Conservation (phyloP, 495 filamentous ascomycete species). For the Penicillium subrubescens region DNA sequence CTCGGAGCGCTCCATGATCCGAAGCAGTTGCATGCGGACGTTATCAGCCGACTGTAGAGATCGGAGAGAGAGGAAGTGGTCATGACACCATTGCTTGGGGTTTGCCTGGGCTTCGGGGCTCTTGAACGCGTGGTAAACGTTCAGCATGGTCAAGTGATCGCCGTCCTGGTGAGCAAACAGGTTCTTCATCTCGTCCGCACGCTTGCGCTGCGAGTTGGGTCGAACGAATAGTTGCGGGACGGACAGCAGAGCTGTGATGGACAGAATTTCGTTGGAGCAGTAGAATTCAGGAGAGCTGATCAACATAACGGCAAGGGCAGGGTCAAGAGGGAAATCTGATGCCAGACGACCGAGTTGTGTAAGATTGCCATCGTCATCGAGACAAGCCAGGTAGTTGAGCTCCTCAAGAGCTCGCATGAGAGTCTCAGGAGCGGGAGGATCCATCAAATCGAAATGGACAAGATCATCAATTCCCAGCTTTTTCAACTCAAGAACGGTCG, state of each 20-base stretch:
- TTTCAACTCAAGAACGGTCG: conserved; percentile 94
- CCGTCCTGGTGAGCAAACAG: conserved; percentile 91
- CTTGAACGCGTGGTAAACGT: conserved; percentile 98
- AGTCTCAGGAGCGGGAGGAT: conserved; percentile 96
- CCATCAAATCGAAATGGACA: conserved; percentile 98
- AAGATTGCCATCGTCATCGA: conserved; percentile 93
- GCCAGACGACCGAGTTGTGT: conserved; percentile 84
- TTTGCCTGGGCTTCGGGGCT: conserved; percentile 69
- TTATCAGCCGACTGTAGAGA: conserved; percentile 91
- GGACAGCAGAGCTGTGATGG: conserved; percentile 89
- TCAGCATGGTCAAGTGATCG: conserved; percentile 93
- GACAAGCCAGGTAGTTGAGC: conserved; percentile 93
- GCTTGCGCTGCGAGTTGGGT: conserved; percentile 77
- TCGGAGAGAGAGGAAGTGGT: conserved; percentile 93
- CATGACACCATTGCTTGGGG: conserved; percentile 89
- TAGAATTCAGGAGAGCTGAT: conserved; percentile 97
- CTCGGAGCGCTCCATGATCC: conserved; percentile 92
- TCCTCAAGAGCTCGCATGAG: conserved; percentile 98
- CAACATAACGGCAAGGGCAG: conserved; percentile 94
- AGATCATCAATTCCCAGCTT: conserved; percentile 95
- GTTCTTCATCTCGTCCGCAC: conserved; percentile 97
- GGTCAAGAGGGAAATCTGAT: conserved; percentile 95
- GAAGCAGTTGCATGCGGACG: conserved; percentile 84
- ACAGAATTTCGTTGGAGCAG: conserved; percentile 98
- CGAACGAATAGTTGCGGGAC: conserved; percentile 94